Percentiles rank a stretch among this genome's conserved stretches.
Evolutionary conservation across 176 grass and related monocot genomes (phyloP).

Genomic region (Avena sativa): DNA sequence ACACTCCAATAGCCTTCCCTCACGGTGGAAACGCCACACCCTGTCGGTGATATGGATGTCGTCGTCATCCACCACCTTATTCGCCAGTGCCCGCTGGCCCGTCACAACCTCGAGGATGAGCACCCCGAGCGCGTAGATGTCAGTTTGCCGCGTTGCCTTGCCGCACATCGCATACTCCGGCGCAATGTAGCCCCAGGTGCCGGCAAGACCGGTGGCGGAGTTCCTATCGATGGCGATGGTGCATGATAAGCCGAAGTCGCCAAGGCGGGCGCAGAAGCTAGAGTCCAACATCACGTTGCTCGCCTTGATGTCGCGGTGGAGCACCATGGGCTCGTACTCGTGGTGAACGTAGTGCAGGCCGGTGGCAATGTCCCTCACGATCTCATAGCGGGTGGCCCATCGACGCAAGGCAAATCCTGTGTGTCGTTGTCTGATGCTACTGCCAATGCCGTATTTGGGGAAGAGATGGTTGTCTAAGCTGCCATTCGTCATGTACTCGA

Average conservation of each 20-base stretch:
- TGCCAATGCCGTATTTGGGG: not conserved
- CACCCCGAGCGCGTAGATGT: conserved; percentile 21
- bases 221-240: not conserved
- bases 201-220: conserved; percentile 12
- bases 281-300: conserved; percentile 31
- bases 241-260: conserved; percentile 22
- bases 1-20: conserved; percentile 6
- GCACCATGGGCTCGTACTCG: conserved; percentile 13
- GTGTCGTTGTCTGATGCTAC: not conserved
- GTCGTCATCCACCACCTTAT: not conserved
- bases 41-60: not conserved
- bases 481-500: not conserved
- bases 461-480: not conserved
- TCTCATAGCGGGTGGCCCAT: not conserved
- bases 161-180: conserved; percentile 3
- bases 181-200: conserved; percentile 32
- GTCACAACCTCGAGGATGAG: conserved; percentile 19
- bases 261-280: not conserved
- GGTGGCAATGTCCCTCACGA: not conserved
- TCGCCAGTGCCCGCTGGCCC: not conserved
- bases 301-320: not conserved
- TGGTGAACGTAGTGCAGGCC: conserved; percentile 27
- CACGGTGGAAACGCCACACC: conserved; percentile 28
- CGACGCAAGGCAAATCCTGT: not conserved
- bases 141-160: conserved; percentile 25